phyloP scores from a whole-genome alignment of 768 basidiomycete genomes.

The Podaxis mareebaensis region DNA sequence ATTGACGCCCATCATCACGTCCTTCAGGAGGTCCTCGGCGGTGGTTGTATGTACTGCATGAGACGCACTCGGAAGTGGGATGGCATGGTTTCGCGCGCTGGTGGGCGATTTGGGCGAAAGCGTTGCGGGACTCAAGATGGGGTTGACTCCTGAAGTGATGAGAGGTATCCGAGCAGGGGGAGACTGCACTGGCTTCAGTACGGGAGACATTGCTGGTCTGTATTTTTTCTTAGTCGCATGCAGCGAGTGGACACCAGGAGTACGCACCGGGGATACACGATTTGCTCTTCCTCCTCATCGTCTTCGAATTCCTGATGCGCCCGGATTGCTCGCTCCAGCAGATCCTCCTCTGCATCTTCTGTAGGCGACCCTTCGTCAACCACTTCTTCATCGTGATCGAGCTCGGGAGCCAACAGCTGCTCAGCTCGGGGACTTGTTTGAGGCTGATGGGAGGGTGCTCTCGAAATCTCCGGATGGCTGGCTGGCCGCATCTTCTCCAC shows the following conservation, averaged over 20 bases:
- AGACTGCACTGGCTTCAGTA: constrained; percentile 28
- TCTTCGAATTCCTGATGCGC: constrained; percentile 41
- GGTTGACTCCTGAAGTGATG: constrained; percentile 30
- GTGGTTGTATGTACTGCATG: constrained; percentile 46
- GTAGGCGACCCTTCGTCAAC: constrained; percentile 71
- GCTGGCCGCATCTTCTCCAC: constrained; percentile 26
- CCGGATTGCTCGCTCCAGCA: constrained; percentile 68
- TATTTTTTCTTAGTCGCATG: not conserved
- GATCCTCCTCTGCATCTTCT: constrained; percentile 89
- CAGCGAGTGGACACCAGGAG: constrained; percentile 29
- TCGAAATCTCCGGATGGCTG: constrained; percentile 18
- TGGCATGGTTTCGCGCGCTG: constrained; percentile 20
- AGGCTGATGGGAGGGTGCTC: constrained; percentile 12
- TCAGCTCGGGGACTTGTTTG: constrained; percentile 29
- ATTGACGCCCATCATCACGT: constrained; percentile 43
- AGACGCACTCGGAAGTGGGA: constrained; percentile 12
- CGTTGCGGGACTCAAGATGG: constrained; percentile 31
- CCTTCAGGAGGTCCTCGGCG: constrained; percentile 66
- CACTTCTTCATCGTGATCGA: constrained; percentile 52
- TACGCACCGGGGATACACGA: constrained; percentile 71
- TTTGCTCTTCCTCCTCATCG: constrained; percentile 63
- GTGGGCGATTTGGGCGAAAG: constrained; percentile 34
- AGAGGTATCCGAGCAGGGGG: constrained; percentile 35
- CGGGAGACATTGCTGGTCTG: constrained; percentile 31
- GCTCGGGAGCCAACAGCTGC: constrained; percentile 20